Percentiles rank a stretch among this genome's conserved stretches.
Evolutionary conservation across 2,329 filamentous ascomycete genomes (phyloP).

Genomic region (Fusarium avenaceum): DNA sequence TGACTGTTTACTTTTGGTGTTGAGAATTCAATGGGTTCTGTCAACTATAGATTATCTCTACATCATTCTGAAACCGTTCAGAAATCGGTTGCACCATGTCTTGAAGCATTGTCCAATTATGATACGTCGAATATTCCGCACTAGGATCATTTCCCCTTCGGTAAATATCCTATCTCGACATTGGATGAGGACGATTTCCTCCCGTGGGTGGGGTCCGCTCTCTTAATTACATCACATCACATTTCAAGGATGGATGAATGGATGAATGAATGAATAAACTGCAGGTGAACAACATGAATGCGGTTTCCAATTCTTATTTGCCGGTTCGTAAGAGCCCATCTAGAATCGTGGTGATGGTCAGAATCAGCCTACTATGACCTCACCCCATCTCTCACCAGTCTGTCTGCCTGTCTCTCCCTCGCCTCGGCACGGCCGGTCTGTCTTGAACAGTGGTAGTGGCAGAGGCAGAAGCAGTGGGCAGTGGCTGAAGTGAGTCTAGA

Average conservation of each 20-base stretch:
- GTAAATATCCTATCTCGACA: constrained; percentile 34
- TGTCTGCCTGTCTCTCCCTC: constrained; percentile 1
- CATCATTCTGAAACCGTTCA: constrained; percentile 4
- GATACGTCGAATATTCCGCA: constrained; percentile 18
- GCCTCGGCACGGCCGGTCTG: constrained; percentile 34
- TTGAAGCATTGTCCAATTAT: constrained; percentile 18
- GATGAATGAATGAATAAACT: neutral
- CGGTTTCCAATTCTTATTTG: constrained; percentile 14
- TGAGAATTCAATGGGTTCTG: neutral
- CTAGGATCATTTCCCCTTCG: constrained; percentile 37
- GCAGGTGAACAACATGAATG: constrained; percentile 6
- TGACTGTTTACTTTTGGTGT: neutral
- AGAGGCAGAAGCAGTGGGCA: neutral
- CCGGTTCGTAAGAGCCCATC: constrained; percentile 15
- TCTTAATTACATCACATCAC: constrained; percentile 37
- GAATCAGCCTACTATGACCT: constrained; percentile 19
- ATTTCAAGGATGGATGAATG: constrained; percentile 27
- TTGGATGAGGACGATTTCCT: constrained; percentile 28
- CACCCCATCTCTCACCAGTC: neutral
- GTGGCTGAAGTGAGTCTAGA: constrained; percentile 8
- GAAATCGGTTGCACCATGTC: neutral
- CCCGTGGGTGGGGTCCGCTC: constrained; percentile 30
- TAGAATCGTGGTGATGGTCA: constrained; percentile 16
- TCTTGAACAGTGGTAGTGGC: constrained; percentile 17
- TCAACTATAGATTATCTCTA: constrained; percentile 9